phyloP scores from a whole-genome alignment of 345 rosid genomes.

The Geranium rotundifolium region DNA sequence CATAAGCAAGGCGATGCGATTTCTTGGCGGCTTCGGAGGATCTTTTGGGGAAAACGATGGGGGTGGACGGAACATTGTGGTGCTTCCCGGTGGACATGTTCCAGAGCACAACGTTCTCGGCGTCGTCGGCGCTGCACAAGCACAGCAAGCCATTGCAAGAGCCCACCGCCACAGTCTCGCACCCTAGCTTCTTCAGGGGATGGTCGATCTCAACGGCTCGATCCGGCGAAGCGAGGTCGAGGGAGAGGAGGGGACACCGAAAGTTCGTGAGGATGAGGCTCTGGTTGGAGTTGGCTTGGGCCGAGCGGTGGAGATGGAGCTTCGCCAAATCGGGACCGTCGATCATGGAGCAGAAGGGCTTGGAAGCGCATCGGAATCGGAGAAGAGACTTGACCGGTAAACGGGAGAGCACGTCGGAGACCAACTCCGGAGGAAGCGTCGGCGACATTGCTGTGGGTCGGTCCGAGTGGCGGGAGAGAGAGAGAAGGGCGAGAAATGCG shows the following conservation, averaged over 20 bases:
- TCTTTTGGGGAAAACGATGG: slow-evolving; percentile 22
- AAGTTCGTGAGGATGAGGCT: not conserved
- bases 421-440: too few species aligned
- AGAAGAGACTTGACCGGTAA: too few species aligned
- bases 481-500: too few species aligned
- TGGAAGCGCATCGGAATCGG: too few species aligned
- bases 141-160: too few species aligned
- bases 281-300: not conserved
- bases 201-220: not conserved
- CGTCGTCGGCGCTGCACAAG: not conserved
- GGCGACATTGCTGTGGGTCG: too few species aligned
- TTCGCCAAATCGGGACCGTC: too few species aligned
- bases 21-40: not conserved
- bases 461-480: too few species aligned
- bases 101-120: not conserved
- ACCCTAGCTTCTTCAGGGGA: too few species aligned
- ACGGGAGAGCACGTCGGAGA: too few species aligned
- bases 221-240: not conserved
- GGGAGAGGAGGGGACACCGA: not conserved
- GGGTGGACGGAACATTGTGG: slow-evolving; percentile 19
- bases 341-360: too few species aligned
- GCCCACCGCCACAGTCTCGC: too few species aligned
- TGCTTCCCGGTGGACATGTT: not conserved
- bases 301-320: not conserved
- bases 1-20: slow-evolving; percentile 6